Evolutionary conservation across 306 rosid species (phyloP).

Genomic region (Parietaria judaica): DNA sequence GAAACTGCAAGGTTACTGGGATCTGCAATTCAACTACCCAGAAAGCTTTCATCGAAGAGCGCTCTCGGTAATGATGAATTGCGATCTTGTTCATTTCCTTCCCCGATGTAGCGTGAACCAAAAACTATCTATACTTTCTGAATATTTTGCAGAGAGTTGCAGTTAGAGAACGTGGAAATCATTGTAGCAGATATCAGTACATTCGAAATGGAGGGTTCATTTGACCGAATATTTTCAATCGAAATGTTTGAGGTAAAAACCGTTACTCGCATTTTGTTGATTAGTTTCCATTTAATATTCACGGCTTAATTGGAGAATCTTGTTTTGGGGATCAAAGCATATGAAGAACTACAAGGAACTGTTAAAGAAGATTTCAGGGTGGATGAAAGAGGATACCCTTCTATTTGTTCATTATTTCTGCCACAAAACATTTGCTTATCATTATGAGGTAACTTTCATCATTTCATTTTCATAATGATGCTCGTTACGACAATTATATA

Average conservation of each 20-base stretch:
- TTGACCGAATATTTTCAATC: constrained; percentile 72
- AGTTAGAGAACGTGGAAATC: constrained; percentile 61
- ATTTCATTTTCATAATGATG: background rate
- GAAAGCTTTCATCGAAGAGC: constrained; percentile 60
- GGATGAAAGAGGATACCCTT: constrained; percentile 78
- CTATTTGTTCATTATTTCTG: constrained; percentile 78
- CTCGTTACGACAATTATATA: background rate
- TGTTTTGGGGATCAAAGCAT: constrained; percentile 45
- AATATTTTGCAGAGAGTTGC: constrained; percentile 40
- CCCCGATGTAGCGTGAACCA: too few species aligned
- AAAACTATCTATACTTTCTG: background rate
- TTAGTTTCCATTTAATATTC: background rate
- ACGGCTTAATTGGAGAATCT: background rate
- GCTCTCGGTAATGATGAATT: constrained; percentile 34
- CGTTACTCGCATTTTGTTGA: background rate
- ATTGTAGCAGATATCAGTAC: constrained; percentile 71
- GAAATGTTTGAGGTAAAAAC: constrained; percentile 82
- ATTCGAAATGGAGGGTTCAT: constrained; percentile 71
- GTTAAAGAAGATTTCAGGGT: constrained; percentile 74
- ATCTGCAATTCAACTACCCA: constrained; percentile 82
- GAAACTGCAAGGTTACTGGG: constrained; percentile 71
- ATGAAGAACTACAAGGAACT: constrained; percentile 92
- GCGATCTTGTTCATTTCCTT: background rate
- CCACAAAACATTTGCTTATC: constrained; percentile 80
- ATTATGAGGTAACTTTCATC: constrained; percentile 62